These are phyloP conservation scores for Stephanodiscus minutulus DNA, from an alignment of 108 stramenopile genomes.

Conservation along the genomic window DNA sequence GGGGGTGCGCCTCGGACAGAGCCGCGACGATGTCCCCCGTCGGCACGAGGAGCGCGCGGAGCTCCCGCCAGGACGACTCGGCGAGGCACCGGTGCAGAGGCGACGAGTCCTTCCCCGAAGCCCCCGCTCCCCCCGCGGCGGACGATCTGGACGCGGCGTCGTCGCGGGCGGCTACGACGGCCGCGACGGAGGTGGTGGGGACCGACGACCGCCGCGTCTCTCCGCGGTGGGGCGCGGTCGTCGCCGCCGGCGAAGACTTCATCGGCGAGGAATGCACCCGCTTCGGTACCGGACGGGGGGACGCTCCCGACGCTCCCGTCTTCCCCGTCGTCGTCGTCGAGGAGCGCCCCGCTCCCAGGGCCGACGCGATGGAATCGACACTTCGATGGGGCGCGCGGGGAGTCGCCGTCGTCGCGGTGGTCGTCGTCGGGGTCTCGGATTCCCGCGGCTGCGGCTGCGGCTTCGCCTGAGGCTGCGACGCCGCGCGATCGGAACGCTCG, in stretches of 20 bases:
- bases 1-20: constrained; percentile 29
- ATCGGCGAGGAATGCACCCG: background rate
- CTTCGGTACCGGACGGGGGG: background rate
- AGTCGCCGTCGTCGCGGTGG: background rate
- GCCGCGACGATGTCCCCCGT: constrained; percentile 13
- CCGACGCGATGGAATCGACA: constrained; percentile 40
- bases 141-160: too few relatives aligned
- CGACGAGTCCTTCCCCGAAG: background rate
- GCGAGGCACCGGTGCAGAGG: background rate
- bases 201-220: background rate
- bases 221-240: too few relatives aligned
- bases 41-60: background rate
- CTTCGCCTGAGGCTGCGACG: background rate
- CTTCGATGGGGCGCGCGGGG: background rate
- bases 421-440: background rate
- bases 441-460: background rate
- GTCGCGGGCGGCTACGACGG: background rate
- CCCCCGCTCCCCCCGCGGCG: background rate
- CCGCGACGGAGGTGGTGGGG: background rate
- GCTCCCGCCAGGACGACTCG: background rate
- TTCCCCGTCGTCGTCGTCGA: background rate
- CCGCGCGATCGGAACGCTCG: background rate
- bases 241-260: too few relatives aligned
- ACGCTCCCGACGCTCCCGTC: background rate
- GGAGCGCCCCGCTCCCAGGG: constrained; percentile 2